These are phyloP conservation scores for Mycena epipterygia DNA, from an alignment of 768 basidiomycete species.

Conservation along the genomic window DNA sequence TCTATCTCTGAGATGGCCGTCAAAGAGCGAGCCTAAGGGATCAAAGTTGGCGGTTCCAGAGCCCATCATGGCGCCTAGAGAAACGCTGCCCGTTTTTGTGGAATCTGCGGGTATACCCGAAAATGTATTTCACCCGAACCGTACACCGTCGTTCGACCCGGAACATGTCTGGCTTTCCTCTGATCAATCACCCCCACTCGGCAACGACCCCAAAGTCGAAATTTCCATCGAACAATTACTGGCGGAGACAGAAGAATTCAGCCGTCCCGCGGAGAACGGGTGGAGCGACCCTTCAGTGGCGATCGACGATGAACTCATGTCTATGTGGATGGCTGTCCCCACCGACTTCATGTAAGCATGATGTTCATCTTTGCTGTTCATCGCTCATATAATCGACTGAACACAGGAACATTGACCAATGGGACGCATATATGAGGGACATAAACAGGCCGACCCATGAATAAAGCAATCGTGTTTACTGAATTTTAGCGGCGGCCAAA, in stretches of 20 bases:
- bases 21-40: background rate
- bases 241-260: background rate
- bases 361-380: background rate
- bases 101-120: no score
- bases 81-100: background rate
- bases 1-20: background rate
- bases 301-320: conserved; percentile 18
- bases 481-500: no score
- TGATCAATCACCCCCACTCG: no score
- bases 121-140: no score
- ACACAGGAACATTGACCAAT: background rate
- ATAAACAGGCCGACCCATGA: no score
- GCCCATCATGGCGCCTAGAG: background rate
- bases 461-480: no score
- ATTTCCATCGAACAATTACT: conserved; percentile 24
- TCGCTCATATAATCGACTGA: background rate
- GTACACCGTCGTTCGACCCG: no score
- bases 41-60: background rate
- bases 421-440: no score
- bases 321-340: no score
- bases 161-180: no score
- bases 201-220: background rate
- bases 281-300: background rate
- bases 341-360: conserved; percentile 23
- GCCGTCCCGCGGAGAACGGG: background rate